Evolutionary conservation across 1,284 basidiomycete genomes (phyloP).

Genomic region (Moniliophthora roreri): DNA sequence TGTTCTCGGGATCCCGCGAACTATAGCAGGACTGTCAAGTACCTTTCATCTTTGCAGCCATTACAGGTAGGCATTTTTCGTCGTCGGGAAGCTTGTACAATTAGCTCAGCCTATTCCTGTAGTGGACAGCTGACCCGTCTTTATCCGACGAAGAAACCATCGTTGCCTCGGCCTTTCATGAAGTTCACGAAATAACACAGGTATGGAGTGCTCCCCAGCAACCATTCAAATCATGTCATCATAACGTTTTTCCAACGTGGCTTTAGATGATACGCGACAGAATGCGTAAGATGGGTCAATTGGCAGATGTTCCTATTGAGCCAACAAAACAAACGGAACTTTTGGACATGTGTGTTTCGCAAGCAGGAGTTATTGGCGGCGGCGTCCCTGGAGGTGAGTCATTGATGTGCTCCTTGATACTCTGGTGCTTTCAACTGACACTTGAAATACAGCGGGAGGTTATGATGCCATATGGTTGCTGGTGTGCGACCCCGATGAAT

Average conservation of each 20-base stretch:
- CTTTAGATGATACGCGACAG: conserved; percentile 70
- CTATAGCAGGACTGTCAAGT: conserved; percentile 59
- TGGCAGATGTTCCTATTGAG: conserved; percentile 87
- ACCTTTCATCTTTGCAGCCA: conserved; percentile 56
- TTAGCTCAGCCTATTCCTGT: conserved; percentile 1
- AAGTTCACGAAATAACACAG: conserved; percentile 57
- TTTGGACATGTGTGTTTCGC: conserved; percentile 77
- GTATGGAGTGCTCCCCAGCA: conserved; percentile 31
- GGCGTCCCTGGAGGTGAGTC: conserved; percentile 91
- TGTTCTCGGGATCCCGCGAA: conserved; percentile 42
- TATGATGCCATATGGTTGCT: conserved; percentile 97
- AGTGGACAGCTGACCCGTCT: conserved; percentile 62
- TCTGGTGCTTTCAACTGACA: not conserved
- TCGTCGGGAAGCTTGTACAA: conserved; percentile 1
- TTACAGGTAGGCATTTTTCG: conserved; percentile 46
- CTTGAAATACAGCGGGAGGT: conserved; percentile 73
- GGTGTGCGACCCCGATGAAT: conserved; percentile 63
- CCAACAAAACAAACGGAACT: conserved; percentile 86
- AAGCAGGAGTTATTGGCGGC: conserved; percentile 87
- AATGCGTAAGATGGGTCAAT: conserved; percentile 88
- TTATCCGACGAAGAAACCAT: conserved; percentile 40
- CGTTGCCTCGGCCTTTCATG: conserved; percentile 54
- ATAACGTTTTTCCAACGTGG: not conserved
- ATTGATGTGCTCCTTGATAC: conserved; percentile 4
- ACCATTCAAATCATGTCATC: not conserved